Base-by-base conservation (phyloP, 495 filamentous ascomycete species). In the Apiosordaria backusii region DNA sequence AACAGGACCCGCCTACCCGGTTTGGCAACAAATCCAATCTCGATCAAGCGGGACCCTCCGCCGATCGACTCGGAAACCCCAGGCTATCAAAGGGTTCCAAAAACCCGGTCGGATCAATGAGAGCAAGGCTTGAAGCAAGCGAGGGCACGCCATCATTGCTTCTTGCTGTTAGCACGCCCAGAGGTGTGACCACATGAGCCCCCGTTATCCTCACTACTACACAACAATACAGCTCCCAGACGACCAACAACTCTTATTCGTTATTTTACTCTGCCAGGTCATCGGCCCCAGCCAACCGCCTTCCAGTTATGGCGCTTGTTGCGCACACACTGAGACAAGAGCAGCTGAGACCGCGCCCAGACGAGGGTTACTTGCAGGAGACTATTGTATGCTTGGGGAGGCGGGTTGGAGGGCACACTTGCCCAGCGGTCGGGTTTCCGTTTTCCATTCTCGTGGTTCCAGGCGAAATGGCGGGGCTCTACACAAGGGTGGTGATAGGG, bases 11-110 rank as follows among this genome's bases (percentile, higher is more conserved):
- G 55, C 24, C 59, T 61, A 74, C 69, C 69, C 24, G 71, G 73
- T 72, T 70, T 26, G 10, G 61, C 54, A 29, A 57, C 64, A 65
- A 69, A 73, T 75, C 60, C 68, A 70, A 75, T 75, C 71, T 71
- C 64, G 73, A 73, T 75, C 65, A 61, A 60, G 67, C 67, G 64
- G 67, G 62, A 62, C 22, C 40, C 50, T 62, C 53, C 62, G 64
- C 35, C n/a, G 72, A 75, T 73, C 67, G 63, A 69, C 57, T 40
- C 53, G 57, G 59, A 27, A 4, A 45, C 60, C 58, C 60, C 62
- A 57, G 52, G 18, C 1, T 59, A 60, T 21, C 22, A n/a, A n/a
- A 45, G 53, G 63, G 61, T 65, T 66, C 71, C 71, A 69, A 61
- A 67, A 69, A 69, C 40, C 21, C 45, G 69, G 64, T 73, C 61